phyloP scores from a whole-genome alignment of 2,329 filamentous ascomycete genomes.

The Xylariaceae sp. region DNA sequence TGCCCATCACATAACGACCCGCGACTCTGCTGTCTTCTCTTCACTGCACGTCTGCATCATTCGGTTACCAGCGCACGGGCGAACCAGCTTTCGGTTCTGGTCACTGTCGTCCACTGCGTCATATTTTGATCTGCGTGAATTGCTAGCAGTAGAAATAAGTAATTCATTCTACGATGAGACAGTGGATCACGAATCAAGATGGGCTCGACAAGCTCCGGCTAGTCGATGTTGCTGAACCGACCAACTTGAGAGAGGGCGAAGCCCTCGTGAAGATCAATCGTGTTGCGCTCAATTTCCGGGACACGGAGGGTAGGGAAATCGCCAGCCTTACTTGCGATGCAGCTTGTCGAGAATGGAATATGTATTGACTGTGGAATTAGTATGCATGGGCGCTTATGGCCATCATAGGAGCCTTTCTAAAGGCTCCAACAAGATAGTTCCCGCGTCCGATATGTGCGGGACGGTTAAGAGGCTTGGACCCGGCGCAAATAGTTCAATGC shows the following conservation, averaged over 20 bases:
- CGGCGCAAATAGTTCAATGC: conserved; percentile 38
- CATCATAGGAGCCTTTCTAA: conserved; percentile 56
- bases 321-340: too few species aligned
- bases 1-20: too few species aligned
- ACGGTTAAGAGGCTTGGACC: conserved; percentile 51
- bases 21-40: too few species aligned
- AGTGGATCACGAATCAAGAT: conserved; percentile 56
- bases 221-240: conserved; percentile 43
- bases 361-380: conserved; percentile 34
- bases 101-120: too few species aligned
- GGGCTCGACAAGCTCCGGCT: conserved; percentile 53
- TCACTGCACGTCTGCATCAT: too few species aligned
- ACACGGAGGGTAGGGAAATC: conserved; percentile 42
- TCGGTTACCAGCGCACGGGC: too few species aligned
- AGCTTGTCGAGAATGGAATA: not conserved
- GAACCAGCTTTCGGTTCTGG: too few species aligned
- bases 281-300: conserved; percentile 50
- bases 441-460: conserved; percentile 70
- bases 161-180: conserved; percentile 28
- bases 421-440: conserved; percentile 47
- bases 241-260: conserved; percentile 46
- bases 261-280: conserved; percentile 47
- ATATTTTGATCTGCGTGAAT: too few species aligned
- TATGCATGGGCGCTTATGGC: conserved; percentile 64
- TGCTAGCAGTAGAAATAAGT: too few species aligned